Evolutionary conservation across 768 basidiomycete genomes (phyloP).

Genomic region (Auriscalpium orientale): DNA sequence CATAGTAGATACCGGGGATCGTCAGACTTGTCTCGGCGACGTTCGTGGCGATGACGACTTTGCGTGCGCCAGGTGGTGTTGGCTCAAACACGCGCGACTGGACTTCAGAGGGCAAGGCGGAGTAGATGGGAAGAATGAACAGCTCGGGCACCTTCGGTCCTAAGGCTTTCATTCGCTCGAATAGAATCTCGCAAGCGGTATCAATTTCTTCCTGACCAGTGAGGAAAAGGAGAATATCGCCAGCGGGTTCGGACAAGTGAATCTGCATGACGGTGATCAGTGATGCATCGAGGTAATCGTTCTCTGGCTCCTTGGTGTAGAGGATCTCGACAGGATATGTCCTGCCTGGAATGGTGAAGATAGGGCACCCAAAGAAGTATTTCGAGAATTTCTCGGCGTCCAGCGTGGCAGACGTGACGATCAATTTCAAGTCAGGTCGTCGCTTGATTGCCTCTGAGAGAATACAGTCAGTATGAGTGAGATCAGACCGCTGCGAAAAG

Average conservation of each 20-base stretch:
- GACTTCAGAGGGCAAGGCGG: conserved; percentile 94
- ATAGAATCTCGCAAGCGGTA: conserved; percentile 93
- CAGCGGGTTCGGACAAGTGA: conserved; percentile 94
- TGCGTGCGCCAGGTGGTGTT: conserved; percentile 95
- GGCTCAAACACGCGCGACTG: conserved; percentile 98
- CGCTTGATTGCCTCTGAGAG: conserved; percentile 84
- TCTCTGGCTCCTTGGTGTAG: conserved; percentile 99
- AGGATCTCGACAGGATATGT: conserved; percentile 97
- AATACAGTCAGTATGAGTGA: conserved; percentile 13
- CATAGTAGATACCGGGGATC: conserved; percentile 98
- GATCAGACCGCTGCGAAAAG: not conserved
- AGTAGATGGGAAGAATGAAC: conserved; percentile 95
- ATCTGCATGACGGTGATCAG: conserved; percentile 99
- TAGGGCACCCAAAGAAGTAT: conserved; percentile 98
- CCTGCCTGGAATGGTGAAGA: conserved; percentile 99
- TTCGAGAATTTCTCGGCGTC: conserved; percentile 99
- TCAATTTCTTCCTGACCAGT: conserved; percentile 99
- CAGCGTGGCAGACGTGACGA: conserved; percentile 97
- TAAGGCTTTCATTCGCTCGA: conserved; percentile 96
- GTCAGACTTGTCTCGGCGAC: conserved; percentile 98
- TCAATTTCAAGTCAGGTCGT: conserved; percentile 92
- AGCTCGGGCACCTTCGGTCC: conserved; percentile 98
- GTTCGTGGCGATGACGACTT: conserved; percentile 99
- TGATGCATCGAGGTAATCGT: conserved; percentile 95
- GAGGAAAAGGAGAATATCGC: conserved; percentile 93